Evolutionary conservation across 495 filamentous ascomycete genomes (phyloP).

Genomic region (Annulohypoxylon nitens): DNA sequence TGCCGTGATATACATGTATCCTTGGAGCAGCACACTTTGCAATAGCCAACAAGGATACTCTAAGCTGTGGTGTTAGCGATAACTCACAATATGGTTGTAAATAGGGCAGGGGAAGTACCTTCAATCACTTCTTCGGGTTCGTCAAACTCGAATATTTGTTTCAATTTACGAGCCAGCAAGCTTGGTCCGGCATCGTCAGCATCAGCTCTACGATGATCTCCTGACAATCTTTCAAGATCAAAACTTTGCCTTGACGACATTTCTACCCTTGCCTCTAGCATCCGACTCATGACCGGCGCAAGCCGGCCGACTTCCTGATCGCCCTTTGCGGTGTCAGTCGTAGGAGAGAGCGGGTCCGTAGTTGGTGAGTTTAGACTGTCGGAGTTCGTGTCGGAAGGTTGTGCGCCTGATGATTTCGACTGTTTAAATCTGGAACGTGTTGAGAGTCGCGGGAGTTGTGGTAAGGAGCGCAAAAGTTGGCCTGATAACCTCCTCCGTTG

Average conservation of each 20-base stretch:
- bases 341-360: conserved; percentile 19
- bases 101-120: conserved; percentile 58
- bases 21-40: conserved; percentile 91
- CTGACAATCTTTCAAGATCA: conserved; percentile 60
- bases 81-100: neutral
- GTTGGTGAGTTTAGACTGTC: conserved; percentile 31
- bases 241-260: conserved; percentile 68
- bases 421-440: conserved; percentile 55
- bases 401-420: conserved; percentile 44
- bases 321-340: conserved; percentile 50
- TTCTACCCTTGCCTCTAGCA: conserved; percentile 83
- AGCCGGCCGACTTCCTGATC: conserved; percentile 52
- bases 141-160: conserved; percentile 91
- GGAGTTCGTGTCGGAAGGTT: conserved; percentile 32
- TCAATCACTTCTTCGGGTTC: conserved; percentile 85
- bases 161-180: conserved; percentile 75
- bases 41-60: conserved; percentile 97
- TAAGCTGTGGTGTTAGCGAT: conserved; percentile 43
- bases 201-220: conserved; percentile 53
- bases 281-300: conserved; percentile 83
- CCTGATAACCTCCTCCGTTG: conserved; percentile 73
- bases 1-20: conserved; percentile 96
- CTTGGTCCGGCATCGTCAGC: conserved; percentile 56
- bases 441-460: conserved; percentile 59
- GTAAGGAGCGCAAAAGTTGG: conserved; percentile 70